A percentile compares a stretch with the other conserved stretches of the same genome.
phyloP scores from a whole-genome alignment of 495 filamentous ascomycete genomes.

The Cryomyces antarcticus region DNA sequence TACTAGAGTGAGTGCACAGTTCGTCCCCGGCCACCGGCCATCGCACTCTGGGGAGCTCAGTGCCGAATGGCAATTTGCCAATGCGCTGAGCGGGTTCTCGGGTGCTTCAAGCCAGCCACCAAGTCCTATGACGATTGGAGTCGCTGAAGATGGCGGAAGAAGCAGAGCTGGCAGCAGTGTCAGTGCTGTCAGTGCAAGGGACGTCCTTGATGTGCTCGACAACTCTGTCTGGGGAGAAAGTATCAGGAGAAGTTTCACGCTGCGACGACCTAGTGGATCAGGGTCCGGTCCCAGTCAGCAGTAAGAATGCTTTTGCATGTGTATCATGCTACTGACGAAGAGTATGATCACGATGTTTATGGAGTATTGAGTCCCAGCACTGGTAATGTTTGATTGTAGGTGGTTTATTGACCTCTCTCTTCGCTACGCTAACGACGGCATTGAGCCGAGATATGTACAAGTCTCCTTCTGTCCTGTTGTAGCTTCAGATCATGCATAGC shows the following conservation, averaged over 20 bases:
- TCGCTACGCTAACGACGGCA: too few relatives aligned
- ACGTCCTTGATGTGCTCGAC: constrained; percentile 63
- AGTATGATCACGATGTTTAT: too few relatives aligned
- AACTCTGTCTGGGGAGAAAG: constrained; percentile 85
- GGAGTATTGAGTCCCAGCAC: too few relatives aligned
- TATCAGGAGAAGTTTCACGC: constrained; percentile 71
- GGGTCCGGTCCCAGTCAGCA: too few relatives aligned
- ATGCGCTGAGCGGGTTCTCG: constrained; percentile 8
- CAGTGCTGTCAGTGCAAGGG: constrained; percentile 40
- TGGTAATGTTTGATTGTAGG: too few relatives aligned
- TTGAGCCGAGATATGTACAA: too few relatives aligned
- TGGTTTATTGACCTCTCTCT: too few relatives aligned
- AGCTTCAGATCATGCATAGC: too few relatives aligned
- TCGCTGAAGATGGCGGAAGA: constrained; percentile 10
- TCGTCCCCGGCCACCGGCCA: constrained; percentile 6
- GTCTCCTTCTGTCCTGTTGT: too few relatives aligned
- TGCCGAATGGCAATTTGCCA: constrained; percentile 19
- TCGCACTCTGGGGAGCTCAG: constrained; percentile 7
- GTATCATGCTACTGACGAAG: too few relatives aligned
- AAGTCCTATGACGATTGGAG: constrained; percentile 12
- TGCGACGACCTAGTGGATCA: constrained; percentile 9
- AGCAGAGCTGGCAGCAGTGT: constrained; percentile 37
- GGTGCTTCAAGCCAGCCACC: constrained; percentile 13
- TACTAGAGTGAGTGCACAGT: constrained; percentile 1
- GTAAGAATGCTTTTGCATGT: too few relatives aligned